Evolutionary conservation across 1,284 basidiomycete genomes (phyloP).

Genomic region (Tausonia pullulans): DNA sequence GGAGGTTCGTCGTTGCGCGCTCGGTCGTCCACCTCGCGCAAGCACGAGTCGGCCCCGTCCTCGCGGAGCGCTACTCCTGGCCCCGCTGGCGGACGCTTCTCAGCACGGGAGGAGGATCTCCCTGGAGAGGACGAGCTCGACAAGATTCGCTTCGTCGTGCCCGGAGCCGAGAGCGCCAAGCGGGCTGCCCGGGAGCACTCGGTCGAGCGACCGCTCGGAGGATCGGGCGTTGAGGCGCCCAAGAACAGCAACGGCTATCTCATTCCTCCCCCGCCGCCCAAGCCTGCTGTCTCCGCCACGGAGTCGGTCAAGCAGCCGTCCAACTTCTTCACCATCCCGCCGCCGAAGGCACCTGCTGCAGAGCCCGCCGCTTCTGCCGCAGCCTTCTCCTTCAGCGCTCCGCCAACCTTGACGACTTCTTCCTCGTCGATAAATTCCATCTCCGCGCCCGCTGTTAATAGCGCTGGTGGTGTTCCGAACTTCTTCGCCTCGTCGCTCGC

Average conservation of each 20-base stretch:
- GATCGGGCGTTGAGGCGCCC: not conserved
- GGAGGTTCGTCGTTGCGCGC: conserved; percentile 29
- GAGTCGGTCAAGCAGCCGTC: not conserved
- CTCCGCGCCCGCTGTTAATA: not conserved
- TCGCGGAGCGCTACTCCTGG: conserved; percentile 24
- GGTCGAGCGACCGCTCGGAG: not conserved
- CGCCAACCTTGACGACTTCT: not conserved
- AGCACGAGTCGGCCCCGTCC: conserved; percentile 28
- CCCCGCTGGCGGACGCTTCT: conserved; percentile 26
- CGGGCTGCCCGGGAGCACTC: not conserved
- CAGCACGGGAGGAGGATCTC: conserved; percentile 33
- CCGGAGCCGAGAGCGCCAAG: conserved; percentile 1
- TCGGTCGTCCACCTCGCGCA: conserved; percentile 24
- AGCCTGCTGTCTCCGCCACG: conserved; percentile 3
- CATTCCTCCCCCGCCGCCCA: not conserved
- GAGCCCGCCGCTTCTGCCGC: conserved; percentile 21
- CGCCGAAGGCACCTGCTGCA: conserved; percentile 21
- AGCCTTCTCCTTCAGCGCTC: not conserved
- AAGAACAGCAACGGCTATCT: not conserved
- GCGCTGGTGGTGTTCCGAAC: conserved; percentile 21
- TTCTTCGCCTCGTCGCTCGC: conserved; percentile 24
- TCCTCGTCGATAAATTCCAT: not conserved
- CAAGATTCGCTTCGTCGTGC: conserved; percentile 12
- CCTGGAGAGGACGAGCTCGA: conserved; percentile 28
- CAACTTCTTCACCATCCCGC: conserved; percentile 23